Conservation (phyloP, 2,329 filamentous ascomycete species). For the Penicillium sp. region DNA sequence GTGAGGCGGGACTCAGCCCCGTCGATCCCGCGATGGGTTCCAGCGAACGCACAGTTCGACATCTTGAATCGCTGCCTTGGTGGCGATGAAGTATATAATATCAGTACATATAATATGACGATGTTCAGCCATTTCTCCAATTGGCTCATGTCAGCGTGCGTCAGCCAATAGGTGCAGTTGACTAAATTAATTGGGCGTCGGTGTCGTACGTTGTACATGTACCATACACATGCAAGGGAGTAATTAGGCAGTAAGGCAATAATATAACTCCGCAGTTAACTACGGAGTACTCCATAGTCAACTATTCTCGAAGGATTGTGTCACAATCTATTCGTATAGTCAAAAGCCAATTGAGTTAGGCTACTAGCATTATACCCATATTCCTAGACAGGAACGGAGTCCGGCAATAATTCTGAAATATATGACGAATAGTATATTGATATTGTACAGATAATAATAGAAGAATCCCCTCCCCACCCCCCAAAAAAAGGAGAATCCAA, state of each 20-base stretch:
- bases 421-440: background rate
- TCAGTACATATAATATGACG: slow-evolving; percentile 1
- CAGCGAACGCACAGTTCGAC: slow-evolving; percentile 51
- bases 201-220: slow-evolving; percentile 1
- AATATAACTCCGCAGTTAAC: background rate
- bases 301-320: too few relatives aligned
- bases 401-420: background rate
- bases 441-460: slow-evolving; percentile 4
- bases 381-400: background rate
- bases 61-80: slow-evolving; percentile 44
- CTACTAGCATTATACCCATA: background rate
- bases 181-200: slow-evolving; percentile 4
- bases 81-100: slow-evolving; percentile 25
- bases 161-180: slow-evolving; percentile 5
- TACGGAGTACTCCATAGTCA: too few relatives aligned
- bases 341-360: background rate
- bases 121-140: slow-evolving; percentile 7
- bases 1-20: slow-evolving; percentile 65
- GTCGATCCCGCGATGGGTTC: slow-evolving; percentile 77
- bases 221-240: background rate
- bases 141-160: slow-evolving; percentile 10
- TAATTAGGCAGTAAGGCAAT: background rate
- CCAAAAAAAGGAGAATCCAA: slow-evolving; percentile 11
- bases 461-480: background rate
- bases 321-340: too few relatives aligned